These are phyloP conservation scores for Vigna hirtella DNA, from an alignment of 306 rosid species.

Conservation along the genomic window DNA sequence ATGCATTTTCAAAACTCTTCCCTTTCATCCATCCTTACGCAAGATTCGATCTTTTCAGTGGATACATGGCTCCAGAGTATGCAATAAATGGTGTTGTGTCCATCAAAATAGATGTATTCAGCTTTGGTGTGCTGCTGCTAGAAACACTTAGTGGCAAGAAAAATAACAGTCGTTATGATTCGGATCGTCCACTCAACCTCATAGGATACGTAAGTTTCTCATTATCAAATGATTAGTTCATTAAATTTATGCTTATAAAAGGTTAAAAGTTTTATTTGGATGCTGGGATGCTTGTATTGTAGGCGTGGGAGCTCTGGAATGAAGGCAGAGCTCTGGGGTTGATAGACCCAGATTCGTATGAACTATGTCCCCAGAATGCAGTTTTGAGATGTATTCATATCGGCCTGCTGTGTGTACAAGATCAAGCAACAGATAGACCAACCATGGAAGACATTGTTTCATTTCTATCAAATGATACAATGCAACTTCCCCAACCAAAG, in stretches of 20 bases:
- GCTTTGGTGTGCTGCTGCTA: conserved; percentile 48
- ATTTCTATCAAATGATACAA: conserved; percentile 50
- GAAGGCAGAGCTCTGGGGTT: conserved; percentile 46
- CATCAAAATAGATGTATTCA: conserved; percentile 49
- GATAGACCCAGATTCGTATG: conserved; percentile 36
- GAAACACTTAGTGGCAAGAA: conserved; percentile 47
- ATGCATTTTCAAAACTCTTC: not conserved
- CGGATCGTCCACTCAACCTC: conserved; percentile 19
- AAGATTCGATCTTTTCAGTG: conserved; percentile 8
- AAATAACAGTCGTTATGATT: conserved; percentile 6
- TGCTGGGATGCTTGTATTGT: not conserved
- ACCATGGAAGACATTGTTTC: conserved; percentile 50
- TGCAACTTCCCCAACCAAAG: conserved; percentile 44
- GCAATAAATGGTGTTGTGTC: conserved; percentile 49
- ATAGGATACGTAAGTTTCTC: conserved; percentile 43
- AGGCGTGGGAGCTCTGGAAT: conserved; percentile 56
- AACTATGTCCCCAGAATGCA: conserved; percentile 12
- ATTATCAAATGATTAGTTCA: not conserved
- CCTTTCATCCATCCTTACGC: not conserved
- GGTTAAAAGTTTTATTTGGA: not conserved
- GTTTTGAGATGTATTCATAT: conserved; percentile 50
- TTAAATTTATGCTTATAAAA: conserved; percentile 12
- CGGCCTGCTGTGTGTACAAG: conserved; percentile 58
- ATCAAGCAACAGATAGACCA: conserved; percentile 48
- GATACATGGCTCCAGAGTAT: conserved; percentile 48